A percentile compares a stretch with the other conserved stretches of the same genome.
These are phyloP conservation scores for Diversispora epigaea DNA, from an alignment of 192 early-diverging fungal genomes.

Conservation along the genomic window DNA sequence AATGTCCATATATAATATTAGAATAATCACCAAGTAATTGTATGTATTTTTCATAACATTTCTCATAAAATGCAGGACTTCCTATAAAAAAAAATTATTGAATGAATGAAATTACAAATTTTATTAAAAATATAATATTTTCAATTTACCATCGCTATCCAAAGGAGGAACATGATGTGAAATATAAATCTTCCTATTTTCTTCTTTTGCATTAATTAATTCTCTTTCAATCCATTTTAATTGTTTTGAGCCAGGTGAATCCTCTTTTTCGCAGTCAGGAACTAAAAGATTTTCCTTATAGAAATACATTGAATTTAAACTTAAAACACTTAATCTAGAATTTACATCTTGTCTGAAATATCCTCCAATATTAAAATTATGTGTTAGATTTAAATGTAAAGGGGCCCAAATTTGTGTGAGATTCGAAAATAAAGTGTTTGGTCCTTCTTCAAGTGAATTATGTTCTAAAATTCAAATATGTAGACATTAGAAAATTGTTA, in stretches of 20 bases:
- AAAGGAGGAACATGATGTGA: constrained; percentile 43
- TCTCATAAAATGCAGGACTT: constrained; percentile 28
- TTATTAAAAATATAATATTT: constrained; percentile 18
- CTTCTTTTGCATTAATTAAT: constrained; percentile 29
- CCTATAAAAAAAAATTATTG: constrained; percentile 35
- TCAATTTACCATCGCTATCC: constrained; percentile 22
- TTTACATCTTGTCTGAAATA: constrained; percentile 39
- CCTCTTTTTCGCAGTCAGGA: constrained; percentile 30
- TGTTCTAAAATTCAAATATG: constrained; percentile 14
- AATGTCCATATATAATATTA: constrained; percentile 42
- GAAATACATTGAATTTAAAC: constrained; percentile 43
- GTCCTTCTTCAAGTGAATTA: constrained; percentile 29
- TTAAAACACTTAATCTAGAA: constrained; percentile 3
- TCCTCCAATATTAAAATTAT: constrained; percentile 38
- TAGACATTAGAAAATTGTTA: neutral
- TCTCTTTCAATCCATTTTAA: constrained; percentile 37
- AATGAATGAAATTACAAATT: constrained; percentile 6
- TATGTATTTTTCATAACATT: constrained; percentile 35
- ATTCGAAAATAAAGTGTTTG: constrained; percentile 21
- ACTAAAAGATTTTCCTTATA: constrained; percentile 34
- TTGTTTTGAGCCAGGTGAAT: constrained; percentile 32
- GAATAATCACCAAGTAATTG: constrained; percentile 40
- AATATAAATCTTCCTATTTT: constrained; percentile 31
- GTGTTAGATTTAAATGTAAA: constrained; percentile 35
- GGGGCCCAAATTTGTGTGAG: constrained; percentile 37